Conservation (phyloP, 345 rosid species). For the Gynandropsis gynandra region DNA sequence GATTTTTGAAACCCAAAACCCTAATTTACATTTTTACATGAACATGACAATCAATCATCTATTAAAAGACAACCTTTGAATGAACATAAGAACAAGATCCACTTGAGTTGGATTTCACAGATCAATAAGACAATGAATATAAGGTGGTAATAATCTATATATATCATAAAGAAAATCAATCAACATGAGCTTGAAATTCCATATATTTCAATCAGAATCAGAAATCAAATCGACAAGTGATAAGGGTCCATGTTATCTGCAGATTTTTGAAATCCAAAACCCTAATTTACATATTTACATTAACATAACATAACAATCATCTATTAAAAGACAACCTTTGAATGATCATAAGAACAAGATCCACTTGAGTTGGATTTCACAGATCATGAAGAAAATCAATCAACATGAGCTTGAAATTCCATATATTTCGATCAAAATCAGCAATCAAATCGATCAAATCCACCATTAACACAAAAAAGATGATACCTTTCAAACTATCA, state of each 20-base stretch:
- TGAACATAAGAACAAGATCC: too few relatives aligned
- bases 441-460: slow-evolving; percentile 1
- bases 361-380: too few relatives aligned
- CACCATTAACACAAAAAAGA: not conserved
- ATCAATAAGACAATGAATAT: slow-evolving; percentile 3
- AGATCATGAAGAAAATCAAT: not conserved
- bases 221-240: slow-evolving; percentile 39
- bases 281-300: too few relatives aligned
- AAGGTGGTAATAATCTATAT: slow-evolving; percentile 4
- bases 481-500: slow-evolving; percentile 1
- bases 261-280: not conserved
- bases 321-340: too few relatives aligned
- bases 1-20: not conserved
- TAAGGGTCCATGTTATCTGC: slow-evolving; percentile 67
- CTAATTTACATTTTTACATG: too few relatives aligned
- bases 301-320: too few relatives aligned
- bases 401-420: not conserved
- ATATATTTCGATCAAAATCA: slow-evolving; percentile 1
- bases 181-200: slow-evolving; percentile 2
- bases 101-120: too few relatives aligned
- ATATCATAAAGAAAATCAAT: not conserved
- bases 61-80: too few relatives aligned
- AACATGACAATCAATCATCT: too few relatives aligned
- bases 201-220: slow-evolving; percentile 1
- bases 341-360: too few relatives aligned